Percentiles rank a stretch among this genome's conserved stretches.
Evolutionary conservation across 2,329 filamentous ascomycete species (phyloP).

Genomic region (Colletotrichum costaricense): DNA sequence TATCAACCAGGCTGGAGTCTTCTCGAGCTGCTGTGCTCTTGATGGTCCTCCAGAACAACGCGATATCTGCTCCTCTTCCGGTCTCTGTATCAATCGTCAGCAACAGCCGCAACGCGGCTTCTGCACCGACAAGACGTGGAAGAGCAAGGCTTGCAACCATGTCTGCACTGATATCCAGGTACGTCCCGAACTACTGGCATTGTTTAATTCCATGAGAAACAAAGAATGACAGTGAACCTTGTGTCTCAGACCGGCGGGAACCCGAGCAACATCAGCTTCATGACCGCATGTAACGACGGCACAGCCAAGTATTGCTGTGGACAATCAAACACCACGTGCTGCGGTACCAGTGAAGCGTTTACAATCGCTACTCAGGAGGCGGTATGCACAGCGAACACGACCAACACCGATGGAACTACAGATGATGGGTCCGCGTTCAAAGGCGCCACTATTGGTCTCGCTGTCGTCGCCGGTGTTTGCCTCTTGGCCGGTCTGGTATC

Average conservation of each 20-base stretch:
- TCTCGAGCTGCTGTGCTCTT: conserved; percentile 45
- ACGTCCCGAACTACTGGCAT: not conserved
- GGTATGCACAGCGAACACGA: conserved; percentile 34
- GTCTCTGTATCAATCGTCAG: conserved; percentile 42
- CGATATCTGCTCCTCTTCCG: conserved; percentile 43
- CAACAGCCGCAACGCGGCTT: conserved; percentile 41
- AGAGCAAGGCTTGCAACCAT: conserved; percentile 44
- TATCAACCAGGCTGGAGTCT: conserved; percentile 42
- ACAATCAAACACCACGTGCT: conserved; percentile 42
- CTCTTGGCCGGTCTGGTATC: conserved; percentile 33
- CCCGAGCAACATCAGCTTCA: conserved; percentile 16
- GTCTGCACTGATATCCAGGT: conserved; percentile 41
- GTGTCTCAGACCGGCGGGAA: conserved; percentile 1
- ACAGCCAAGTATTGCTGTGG: conserved; percentile 47
- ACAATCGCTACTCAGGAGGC: conserved; percentile 38
- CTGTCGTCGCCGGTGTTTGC: conserved; percentile 38
- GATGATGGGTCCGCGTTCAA: conserved; percentile 30
- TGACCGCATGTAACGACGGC: conserved; percentile 38
- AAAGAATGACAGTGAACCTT: not conserved
- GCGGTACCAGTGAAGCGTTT: conserved; percentile 41
- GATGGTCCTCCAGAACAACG: conserved; percentile 39
- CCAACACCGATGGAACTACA: conserved; percentile 9
- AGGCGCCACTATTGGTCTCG: conserved; percentile 42
- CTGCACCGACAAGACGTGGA: conserved; percentile 46
- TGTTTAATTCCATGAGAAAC: not conserved